These are phyloP conservation scores for Silene noctiflora DNA, from an alignment of 179 eudicot genomes.

Conservation along the genomic window DNA sequence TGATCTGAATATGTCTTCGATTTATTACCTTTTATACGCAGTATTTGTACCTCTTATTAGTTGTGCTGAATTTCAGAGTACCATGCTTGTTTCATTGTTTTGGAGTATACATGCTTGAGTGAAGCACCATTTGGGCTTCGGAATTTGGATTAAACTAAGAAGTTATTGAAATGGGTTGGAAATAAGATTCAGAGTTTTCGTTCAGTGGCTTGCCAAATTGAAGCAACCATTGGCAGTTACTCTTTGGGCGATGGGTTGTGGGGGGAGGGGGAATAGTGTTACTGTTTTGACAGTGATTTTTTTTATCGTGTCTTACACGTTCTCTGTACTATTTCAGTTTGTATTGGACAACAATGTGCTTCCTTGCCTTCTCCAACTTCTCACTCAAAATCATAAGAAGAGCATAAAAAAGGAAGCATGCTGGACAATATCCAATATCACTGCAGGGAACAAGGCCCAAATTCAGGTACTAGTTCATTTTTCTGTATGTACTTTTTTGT, in stretches of 20 bases:
- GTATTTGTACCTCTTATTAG: neutral
- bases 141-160: neutral
- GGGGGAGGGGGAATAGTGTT: neutral
- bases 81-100: neutral
- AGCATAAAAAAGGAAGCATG: constrained; percentile 83
- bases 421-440: constrained; percentile 78
- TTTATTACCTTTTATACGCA: neutral
- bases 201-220: neutral
- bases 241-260: neutral
- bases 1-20: constrained; percentile 8
- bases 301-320: neutral
- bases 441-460: constrained; percentile 68
- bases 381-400: constrained; percentile 60
- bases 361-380: constrained; percentile 55
- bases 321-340: constrained; percentile 35
- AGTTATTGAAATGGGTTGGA: neutral
- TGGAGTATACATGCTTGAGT: neutral
- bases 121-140: neutral
- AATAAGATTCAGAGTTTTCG: neutral
- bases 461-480: constrained; percentile 49
- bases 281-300: neutral
- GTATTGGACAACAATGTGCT: constrained; percentile 59
- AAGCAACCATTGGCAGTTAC: neutral
- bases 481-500: neutral
- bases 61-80: neutral